phyloP scores from a whole-genome alignment of 1,139 yeast genomes.

The Dujonia santamariae region DNA sequence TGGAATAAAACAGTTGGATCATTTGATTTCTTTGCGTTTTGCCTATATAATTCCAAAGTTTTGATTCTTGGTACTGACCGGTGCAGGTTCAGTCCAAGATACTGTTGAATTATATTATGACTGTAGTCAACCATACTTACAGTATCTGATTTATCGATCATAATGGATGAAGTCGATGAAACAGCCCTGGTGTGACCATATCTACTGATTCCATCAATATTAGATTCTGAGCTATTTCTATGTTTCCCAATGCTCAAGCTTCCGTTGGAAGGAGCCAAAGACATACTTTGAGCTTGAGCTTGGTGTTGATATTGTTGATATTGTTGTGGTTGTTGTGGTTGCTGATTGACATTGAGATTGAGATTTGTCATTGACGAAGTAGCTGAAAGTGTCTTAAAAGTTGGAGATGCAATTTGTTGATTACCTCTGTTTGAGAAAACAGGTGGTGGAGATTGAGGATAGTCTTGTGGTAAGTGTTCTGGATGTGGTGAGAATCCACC shows the following conservation, averaged over 20 bases:
- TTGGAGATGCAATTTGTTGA: conserved; percentile 20
- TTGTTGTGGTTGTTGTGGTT: not conserved
- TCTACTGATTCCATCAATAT: conserved; percentile 3
- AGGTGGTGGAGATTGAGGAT: conserved; percentile 21
- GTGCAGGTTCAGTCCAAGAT: conserved; percentile 51
- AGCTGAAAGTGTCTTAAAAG: conserved; percentile 31
- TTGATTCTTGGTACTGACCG: conserved; percentile 73
- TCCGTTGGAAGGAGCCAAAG: no score
- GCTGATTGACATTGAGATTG: conserved; percentile 17
- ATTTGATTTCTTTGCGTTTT: conserved; percentile 79
- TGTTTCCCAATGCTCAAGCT: no score
- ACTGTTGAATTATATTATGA: conserved; percentile 44
- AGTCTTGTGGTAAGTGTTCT: not conserved
- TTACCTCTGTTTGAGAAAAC: conserved; percentile 10
- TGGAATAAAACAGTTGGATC: conserved; percentile 86
- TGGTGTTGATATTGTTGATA: not conserved
- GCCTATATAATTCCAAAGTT: conserved; percentile 82
- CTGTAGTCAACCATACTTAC: conserved; percentile 38
- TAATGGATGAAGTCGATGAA: conserved; percentile 38
- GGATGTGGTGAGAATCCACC: no score
- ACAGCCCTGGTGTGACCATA: conserved; percentile 36
- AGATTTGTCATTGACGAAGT: conserved; percentile 40
- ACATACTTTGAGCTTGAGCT: no score
- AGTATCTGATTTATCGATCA: conserved; percentile 30
- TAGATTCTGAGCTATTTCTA: conserved; percentile 6